A percentile compares a stretch with the other conserved stretches of the same genome.
phyloP scores from a whole-genome alignment of 225 moss, liverwort and hornwort species.

The Sphagnum tenellum region DNA sequence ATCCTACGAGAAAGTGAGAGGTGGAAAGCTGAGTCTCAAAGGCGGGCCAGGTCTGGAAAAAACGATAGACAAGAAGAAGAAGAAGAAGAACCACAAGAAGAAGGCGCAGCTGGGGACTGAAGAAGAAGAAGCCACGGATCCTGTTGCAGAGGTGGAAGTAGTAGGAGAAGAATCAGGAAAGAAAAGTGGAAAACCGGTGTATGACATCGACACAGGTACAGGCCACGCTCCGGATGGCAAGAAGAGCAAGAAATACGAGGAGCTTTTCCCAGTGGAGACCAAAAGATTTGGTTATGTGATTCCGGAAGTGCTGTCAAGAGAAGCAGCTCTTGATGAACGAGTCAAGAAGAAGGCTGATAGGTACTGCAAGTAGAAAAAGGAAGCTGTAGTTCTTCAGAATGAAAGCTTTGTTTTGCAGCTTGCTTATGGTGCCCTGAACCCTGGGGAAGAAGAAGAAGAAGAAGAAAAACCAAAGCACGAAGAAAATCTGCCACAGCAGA shows the following conservation, averaged over 20 bases:
- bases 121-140: conserved; percentile 8
- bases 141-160: conserved; percentile 3
- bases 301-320: conserved; percentile 56
- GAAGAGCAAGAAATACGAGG: conserved; percentile 99
- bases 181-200: conserved; percentile 7
- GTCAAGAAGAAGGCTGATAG: conserved; percentile 96
- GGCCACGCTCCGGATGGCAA: conserved; percentile 99
- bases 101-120: conserved; percentile 18
- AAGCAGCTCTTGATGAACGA: conserved; percentile 82
- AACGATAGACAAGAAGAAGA: conserved; percentile 29
- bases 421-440: too few relatives aligned
- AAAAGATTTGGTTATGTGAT: conserved; percentile 71
- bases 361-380: conserved; percentile 69
- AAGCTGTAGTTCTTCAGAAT: too few relatives aligned
- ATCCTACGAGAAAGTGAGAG: conserved; percentile 33
- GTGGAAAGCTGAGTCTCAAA: conserved; percentile 37
- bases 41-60: conserved; percentile 22
- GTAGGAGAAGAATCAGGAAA: conserved; percentile 6
- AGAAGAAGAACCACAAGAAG: conserved; percentile 26
- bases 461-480: too few relatives aligned
- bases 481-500: too few relatives aligned
- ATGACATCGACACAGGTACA: conserved; percentile 73
- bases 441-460: too few relatives aligned
- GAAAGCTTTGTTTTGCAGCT: too few relatives aligned
- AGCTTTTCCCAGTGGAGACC: conserved; percentile 95